Conservation (phyloP, 768 basidiomycete genomes). For the Hygrophoropsis aurantiaca region DNA sequence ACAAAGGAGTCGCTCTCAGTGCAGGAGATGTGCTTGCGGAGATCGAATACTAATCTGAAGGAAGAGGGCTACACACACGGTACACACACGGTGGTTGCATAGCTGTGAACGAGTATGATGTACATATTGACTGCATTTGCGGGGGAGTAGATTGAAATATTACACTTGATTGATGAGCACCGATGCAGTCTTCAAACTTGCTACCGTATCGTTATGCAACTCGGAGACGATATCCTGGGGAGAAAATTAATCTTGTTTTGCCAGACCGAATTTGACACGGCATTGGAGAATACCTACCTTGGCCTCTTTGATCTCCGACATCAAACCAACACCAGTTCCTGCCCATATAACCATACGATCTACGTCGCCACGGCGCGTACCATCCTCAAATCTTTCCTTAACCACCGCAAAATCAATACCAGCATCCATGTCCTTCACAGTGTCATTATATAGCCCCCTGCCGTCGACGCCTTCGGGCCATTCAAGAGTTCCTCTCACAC, state of each 20-base stretch:
- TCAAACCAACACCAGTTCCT: constrained; percentile 61
- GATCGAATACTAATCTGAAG: constrained; percentile 1
- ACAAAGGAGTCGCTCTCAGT: constrained; percentile 6
- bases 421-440: constrained; percentile 55
- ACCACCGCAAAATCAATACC: constrained; percentile 45
- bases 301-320: constrained; percentile 43
- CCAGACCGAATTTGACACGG: constrained; percentile 2
- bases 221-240: constrained; percentile 56
- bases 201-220: constrained; percentile 46
- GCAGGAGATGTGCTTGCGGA: constrained; percentile 11
- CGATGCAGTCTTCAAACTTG: constrained; percentile 30
- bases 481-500: constrained; percentile 50
- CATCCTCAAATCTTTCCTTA: constrained; percentile 46
- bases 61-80: no score
- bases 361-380: constrained; percentile 42
- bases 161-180: constrained; percentile 20
- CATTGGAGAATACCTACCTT: constrained; percentile 37
- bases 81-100: no score
- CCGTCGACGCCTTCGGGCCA: constrained; percentile 68
- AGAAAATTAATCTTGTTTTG: constrained; percentile 6
- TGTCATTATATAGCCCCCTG: constrained; percentile 44
- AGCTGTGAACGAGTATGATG: no score
- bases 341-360: constrained; percentile 65
- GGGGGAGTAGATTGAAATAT: background rate
- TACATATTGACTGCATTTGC: no score